These are phyloP conservation scores for Carpinus fangiana DNA, from an alignment of 306 rosid genomes.

Conservation along the genomic window DNA sequence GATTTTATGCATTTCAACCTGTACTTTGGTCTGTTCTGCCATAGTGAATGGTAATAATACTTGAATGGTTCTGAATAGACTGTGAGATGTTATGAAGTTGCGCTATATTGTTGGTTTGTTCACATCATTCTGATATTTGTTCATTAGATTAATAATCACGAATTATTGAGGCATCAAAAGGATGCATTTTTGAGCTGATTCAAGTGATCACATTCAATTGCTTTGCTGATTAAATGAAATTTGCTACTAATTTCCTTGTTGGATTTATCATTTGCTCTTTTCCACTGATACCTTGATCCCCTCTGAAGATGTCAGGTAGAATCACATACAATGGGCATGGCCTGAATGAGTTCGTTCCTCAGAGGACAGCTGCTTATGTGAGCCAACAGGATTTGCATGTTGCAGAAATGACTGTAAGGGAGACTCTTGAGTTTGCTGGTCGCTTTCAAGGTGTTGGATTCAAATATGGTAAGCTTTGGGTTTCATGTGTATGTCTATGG, in stretches of 20 bases:
- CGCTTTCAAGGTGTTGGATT: constrained; percentile 92
- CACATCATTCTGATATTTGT: not conserved
- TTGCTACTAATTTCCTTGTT: constrained; percentile 16
- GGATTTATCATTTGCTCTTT: constrained; percentile 8
- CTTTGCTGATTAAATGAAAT: constrained; percentile 4
- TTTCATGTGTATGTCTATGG: constrained; percentile 8
- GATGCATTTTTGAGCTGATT: not conserved
- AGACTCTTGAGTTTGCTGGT: constrained; percentile 85
- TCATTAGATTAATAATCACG: not conserved
- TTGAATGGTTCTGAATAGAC: not conserved
- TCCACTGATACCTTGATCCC: constrained; percentile 21
- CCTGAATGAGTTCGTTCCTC: constrained; percentile 85
- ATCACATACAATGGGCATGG: constrained; percentile 83
- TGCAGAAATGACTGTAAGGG: constrained; percentile 94
- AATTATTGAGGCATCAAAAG: not conserved
- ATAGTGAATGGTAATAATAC: not conserved
- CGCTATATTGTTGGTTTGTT: not conserved
- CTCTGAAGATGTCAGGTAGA: constrained; percentile 72
- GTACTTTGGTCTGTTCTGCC: not conserved
- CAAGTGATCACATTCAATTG: not conserved
- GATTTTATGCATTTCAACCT: not conserved
- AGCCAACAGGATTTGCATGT: constrained; percentile 85
- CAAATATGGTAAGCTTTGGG: constrained; percentile 67
- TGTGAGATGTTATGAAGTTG: not conserved
- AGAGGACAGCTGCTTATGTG: constrained; percentile 88